These are phyloP conservation scores for Austroboletus sp. DNA, from an alignment of 1,284 basidiomycete species.

Conservation along the genomic window DNA sequence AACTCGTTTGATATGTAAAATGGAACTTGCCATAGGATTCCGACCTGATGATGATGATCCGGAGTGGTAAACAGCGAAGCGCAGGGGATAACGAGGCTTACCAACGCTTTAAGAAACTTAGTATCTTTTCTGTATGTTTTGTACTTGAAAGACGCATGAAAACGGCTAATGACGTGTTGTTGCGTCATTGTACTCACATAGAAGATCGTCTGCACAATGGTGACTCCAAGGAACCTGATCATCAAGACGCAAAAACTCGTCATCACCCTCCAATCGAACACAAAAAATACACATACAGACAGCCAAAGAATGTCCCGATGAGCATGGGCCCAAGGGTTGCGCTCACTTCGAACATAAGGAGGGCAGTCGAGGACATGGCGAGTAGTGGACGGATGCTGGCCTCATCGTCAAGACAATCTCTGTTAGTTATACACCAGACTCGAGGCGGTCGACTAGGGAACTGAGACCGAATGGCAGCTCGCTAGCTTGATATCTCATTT, in stretches of 20 bases:
- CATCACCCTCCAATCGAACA: neutral
- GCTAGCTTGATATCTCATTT: too few relatives aligned
- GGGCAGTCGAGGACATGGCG: neutral
- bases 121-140: neutral
- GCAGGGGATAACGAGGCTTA: neutral
- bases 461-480: too few relatives aligned
- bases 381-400: too few relatives aligned
- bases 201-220: neutral
- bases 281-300: neutral
- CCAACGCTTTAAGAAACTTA: neutral
- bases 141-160: neutral
- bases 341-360: neutral
- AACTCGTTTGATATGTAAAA: neutral
- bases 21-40: neutral
- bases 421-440: too few relatives aligned
- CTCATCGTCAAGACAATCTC: too few relatives aligned
- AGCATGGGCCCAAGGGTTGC: neutral
- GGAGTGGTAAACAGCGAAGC: neutral
- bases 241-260: too few relatives aligned
- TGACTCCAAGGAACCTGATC: slow-evolving; percentile 1
- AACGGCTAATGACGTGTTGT: neutral
- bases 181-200: neutral
- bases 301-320: neutral
- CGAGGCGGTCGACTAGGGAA: too few relatives aligned
- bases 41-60: neutral